phyloP scores from a whole-genome alignment of 257 asterid species.

The Penstemon davidsonii region DNA sequence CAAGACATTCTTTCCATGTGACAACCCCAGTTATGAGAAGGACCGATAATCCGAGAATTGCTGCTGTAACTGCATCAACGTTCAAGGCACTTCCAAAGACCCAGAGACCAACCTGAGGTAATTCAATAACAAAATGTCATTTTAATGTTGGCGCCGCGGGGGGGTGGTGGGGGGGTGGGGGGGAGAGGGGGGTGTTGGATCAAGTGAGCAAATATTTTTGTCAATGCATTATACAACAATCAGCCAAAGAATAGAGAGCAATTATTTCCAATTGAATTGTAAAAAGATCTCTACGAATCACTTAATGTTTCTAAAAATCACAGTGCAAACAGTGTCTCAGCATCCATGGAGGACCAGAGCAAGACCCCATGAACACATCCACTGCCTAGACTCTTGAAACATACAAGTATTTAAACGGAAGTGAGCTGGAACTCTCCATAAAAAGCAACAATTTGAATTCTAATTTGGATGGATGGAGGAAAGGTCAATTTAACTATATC shows the following conservation, averaged over 20 bases:
- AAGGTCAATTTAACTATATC: neutral
- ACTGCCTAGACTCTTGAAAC: too few species aligned
- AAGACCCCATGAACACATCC: too few species aligned
- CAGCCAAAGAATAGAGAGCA: neutral
- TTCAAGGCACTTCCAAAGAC: slow-evolving; percentile 70
- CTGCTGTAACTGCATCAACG: slow-evolving; percentile 98
- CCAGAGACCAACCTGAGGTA: slow-evolving; percentile 90
- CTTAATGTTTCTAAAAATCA: too few species aligned
- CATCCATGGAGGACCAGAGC: too few species aligned
- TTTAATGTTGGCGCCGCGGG: neutral
- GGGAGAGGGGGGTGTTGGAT: too few species aligned
- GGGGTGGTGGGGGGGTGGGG: too few species aligned
- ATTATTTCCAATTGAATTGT: neutral
- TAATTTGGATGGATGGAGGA: neutral
- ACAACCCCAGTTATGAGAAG: slow-evolving; percentile 91
- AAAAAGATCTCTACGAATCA: too few species aligned
- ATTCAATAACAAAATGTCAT: neutral
- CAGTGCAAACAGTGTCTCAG: too few species aligned
- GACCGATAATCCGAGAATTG: slow-evolving; percentile 87
- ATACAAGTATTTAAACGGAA: too few species aligned
- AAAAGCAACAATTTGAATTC: too few species aligned
- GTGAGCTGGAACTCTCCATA: too few species aligned
- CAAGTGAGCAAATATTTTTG: neutral
- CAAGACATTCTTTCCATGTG: slow-evolving; percentile 96
- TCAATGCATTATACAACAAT: neutral